Evolutionary conservation across 805 yeast species (phyloP), one percentile per base, ranked within the genome.

Genomic region (Pichia nakasei): DNA sequence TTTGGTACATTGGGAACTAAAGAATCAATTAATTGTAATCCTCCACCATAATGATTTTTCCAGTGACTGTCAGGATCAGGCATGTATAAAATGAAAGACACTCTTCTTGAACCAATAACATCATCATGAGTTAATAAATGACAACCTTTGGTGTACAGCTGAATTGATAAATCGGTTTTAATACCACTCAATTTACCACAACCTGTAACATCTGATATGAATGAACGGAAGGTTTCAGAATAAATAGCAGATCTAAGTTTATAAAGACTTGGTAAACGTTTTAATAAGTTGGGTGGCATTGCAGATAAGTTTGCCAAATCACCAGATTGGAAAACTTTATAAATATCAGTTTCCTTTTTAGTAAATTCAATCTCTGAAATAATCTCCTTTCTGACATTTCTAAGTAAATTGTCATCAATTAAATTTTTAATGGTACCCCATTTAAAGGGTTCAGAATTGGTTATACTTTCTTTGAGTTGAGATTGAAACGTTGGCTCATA

Each of bases 61-160:
- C 98, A 93, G 1, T 66, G 66, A 47, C 80, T 79, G 49, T 85
- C 93, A 2, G 97, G 97, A 37, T 89, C 96, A 0, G 97, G 95
- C 60, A 93, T 66, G 60, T 93, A 93, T 41, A 94, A 68, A 50
- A 94, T 94, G 57, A 89, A 93, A 53, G 96, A 85, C 26, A 93
- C 89, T 46, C 97, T 70, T 59, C 99, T 72, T 1, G 96, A 81
- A 1, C 97, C 98, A 59, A 93, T 93, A 27, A 93, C 98, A 61
- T 93, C 99, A 64, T 93, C 99, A 60, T 93, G 99, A 4, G 95
- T 87, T 49, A 93, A 69, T 45, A 93, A 68, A 64, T 93, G 99
- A 58, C 97, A 93, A 2, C 96, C 94, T 55, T 86, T 85, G 39
- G 83, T 82, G 61, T 93, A 93, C 3, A 94, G 81, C 58, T 93